Conservation (phyloP, 441 rosid genomes). For the Euphorbia celastroides region DNA sequence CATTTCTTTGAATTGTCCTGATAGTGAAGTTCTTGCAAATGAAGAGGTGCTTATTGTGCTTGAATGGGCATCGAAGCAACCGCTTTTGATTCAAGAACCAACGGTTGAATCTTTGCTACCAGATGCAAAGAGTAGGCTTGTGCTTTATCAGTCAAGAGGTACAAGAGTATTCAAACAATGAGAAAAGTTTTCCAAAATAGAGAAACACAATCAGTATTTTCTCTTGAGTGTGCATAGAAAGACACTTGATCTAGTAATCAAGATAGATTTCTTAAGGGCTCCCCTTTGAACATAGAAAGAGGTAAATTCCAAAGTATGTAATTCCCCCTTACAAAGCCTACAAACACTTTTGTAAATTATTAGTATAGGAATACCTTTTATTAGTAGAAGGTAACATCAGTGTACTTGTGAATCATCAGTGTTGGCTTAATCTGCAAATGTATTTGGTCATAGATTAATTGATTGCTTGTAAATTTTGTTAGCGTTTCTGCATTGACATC, state of each 20-base stretch:
- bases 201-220: too few species aligned
- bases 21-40: conserved; percentile 74
- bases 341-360: background rate
- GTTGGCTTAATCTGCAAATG: background rate
- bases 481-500: too few species aligned
- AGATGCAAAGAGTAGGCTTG: conserved; percentile 72
- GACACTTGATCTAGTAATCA: too few species aligned
- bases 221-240: background rate
- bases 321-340: background rate
- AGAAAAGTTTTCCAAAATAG: too few species aligned
- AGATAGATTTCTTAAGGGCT: too few species aligned
- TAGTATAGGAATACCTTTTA: background rate
- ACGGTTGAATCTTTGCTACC: conserved; percentile 41
- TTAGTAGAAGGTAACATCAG: background rate
- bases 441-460: background rate
- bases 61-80: conserved; percentile 85
- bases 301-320: too few species aligned
- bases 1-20: conserved; percentile 74
- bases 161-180: conserved; percentile 45
- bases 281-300: background rate
- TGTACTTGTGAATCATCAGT: background rate
- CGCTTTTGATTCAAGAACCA: conserved; percentile 43
- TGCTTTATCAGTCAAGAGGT: conserved; percentile 85
- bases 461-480: background rate
- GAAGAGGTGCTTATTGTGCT: conserved; percentile 70